Percentiles rank a stretch among this genome's conserved stretches.
Evolutionary conservation across 768 basidiomycete genomes (phyloP).

Genomic region (Jaapia argillacea): DNA sequence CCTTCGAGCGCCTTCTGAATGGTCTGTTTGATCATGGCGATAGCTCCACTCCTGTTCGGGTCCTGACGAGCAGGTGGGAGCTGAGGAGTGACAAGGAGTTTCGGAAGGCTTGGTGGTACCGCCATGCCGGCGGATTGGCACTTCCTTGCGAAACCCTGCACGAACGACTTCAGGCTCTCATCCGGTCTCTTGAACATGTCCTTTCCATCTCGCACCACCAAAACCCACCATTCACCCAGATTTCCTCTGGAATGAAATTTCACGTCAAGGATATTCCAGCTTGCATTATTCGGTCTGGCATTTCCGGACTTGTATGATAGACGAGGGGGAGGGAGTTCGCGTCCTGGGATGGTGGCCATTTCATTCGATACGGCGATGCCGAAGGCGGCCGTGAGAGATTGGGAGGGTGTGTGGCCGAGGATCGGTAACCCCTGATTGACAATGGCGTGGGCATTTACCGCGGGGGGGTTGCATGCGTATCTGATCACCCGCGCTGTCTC

Average conservation of each 20-base stretch:
- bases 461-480: conserved; percentile 55
- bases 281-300: conserved; percentile 41
- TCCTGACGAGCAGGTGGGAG: conserved; percentile 14
- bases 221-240: conserved; percentile 53
- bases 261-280: conserved; percentile 71
- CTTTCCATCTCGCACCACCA: conserved; percentile 48
- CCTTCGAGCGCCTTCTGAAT: conserved; percentile 23
- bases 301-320: conserved; percentile 44
- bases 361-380: conserved; percentile 41
- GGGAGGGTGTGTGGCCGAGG: conserved; percentile 38
- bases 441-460: conserved; percentile 47
- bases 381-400: conserved; percentile 37
- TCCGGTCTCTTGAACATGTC: conserved; percentile 35
- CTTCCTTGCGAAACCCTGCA: conserved; percentile 45
- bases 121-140: conserved; percentile 50
- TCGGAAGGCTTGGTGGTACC: conserved; percentile 27
- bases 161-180: conserved; percentile 27
- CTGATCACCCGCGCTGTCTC: conserved; percentile 67
- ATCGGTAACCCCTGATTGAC: conserved; percentile 43
- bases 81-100: conserved; percentile 23
- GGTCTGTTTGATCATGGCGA: conserved; percentile 28
- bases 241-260: conserved; percentile 50
- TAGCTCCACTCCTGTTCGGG: conserved; percentile 26
- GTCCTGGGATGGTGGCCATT: conserved; percentile 57
- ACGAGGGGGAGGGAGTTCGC: conserved; percentile 50